Percentiles rank a stretch among this genome's conserved stretches.
Conservation (phyloP, 2,329 filamentous ascomycete genomes). For the Paracoccidioides brasiliensis region DNA sequence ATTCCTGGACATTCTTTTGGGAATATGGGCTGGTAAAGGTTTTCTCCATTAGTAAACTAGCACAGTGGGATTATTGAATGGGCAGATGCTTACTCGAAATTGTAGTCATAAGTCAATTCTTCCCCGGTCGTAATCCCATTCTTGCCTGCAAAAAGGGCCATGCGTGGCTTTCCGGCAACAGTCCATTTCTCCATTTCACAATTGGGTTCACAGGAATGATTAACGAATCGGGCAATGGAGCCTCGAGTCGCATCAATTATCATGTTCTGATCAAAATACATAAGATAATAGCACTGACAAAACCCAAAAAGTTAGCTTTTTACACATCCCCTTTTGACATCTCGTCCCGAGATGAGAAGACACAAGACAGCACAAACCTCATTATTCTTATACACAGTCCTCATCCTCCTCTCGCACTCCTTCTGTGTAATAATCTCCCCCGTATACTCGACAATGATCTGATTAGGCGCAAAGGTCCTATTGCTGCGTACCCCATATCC, state of each 20-base stretch:
- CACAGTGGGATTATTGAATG: background rate
- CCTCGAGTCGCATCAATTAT: constrained; percentile 95
- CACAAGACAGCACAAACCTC: constrained; percentile 46
- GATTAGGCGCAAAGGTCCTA: constrained; percentile 70
- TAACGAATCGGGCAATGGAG: constrained; percentile 93
- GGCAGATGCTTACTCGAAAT: constrained; percentile 45
- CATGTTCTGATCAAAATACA: constrained; percentile 98
- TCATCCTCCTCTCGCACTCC: constrained; percentile 89
- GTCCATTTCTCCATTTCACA: constrained; percentile 98
- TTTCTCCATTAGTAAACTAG: constrained; percentile 7
- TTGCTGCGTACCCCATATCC: constrained; percentile 88
- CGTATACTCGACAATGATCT: constrained; percentile 97
- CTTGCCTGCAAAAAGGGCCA: constrained; percentile 92
- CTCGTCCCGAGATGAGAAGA: background rate
- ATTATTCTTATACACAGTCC: constrained; percentile 83
- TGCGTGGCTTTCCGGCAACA: constrained; percentile 81
- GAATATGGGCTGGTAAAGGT: constrained; percentile 37
- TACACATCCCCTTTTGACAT: too few relatives aligned
- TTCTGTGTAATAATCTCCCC: constrained; percentile 94
- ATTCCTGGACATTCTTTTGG: constrained; percentile 49
- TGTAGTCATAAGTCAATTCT: constrained; percentile 89
- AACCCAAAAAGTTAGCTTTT: background rate
- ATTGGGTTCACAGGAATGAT: constrained; percentile 93
- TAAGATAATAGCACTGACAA: constrained; percentile 81
- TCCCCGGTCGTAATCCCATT: constrained; percentile 85